Percentiles rank a stretch among this genome's conserved stretches.
These are phyloP conservation scores for Volvariella surrecta DNA, from an alignment of 1,284 basidiomycete species.

Conservation along the genomic window DNA sequence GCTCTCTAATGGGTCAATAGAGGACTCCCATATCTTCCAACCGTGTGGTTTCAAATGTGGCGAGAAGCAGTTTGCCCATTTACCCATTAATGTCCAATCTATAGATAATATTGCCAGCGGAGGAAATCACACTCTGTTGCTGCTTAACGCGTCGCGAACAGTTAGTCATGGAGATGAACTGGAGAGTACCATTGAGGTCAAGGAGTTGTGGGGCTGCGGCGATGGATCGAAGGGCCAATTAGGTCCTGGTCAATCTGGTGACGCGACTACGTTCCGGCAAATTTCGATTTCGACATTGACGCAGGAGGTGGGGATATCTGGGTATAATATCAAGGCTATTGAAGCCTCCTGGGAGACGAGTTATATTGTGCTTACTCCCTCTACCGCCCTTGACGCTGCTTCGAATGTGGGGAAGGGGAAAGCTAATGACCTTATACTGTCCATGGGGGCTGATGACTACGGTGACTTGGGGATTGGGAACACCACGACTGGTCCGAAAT, in stretches of 20 bases:
- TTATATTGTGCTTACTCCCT: conserved; percentile 48
- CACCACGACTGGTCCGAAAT: conserved; percentile 6
- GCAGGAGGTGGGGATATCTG: conserved; percentile 20
- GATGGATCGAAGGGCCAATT: conserved; percentile 58
- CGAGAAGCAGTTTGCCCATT: conserved; percentile 17
- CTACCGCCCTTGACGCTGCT: not conserved
- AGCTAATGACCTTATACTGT: conserved; percentile 55
- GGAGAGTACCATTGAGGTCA: not conserved
- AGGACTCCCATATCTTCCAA: conserved; percentile 52
- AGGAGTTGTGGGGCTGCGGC: conserved; percentile 61
- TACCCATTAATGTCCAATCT: conserved; percentile 17
- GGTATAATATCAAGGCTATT: conserved; percentile 34
- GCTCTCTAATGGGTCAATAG: conserved; percentile 46
- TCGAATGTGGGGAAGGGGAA: conserved; percentile 10
- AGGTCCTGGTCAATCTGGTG: conserved; percentile 24
- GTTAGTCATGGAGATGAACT: not conserved
- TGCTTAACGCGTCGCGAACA: conserved; percentile 22
- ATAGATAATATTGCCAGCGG: conserved; percentile 46
- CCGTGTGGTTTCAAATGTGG: conserved; percentile 31
- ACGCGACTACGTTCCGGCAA: conserved; percentile 14
- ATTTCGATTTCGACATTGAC: conserved; percentile 36
- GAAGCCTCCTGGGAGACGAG: conserved; percentile 79
- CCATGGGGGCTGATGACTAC: conserved; percentile 79
- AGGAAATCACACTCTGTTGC: conserved; percentile 57
- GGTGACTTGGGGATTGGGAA: conserved; percentile 63